Base-by-base conservation (phyloP, 2,329 filamentous ascomycete species). In the Paecilomyces variotii region DNA sequence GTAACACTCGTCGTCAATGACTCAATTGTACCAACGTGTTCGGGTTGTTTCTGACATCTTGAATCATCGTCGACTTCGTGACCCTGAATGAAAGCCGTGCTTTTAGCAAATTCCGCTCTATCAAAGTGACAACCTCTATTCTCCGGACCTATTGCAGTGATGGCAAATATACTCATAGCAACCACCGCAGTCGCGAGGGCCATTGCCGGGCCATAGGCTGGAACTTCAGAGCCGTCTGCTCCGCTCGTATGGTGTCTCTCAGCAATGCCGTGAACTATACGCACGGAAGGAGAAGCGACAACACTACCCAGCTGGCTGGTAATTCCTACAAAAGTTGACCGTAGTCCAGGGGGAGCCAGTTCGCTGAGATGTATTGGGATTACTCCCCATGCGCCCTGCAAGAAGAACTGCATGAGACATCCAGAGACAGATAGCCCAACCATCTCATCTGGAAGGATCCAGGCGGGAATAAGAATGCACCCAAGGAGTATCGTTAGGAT, bases 221-320 rank as follows among this genome's bases (percentile, higher is more conserved):
- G 39, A 24, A 45, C 39, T 19, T 45, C 39, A 45, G 39, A 45
- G 2, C n/a, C 39, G 9, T 45, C 12, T 14, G 39, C 14, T 24
- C n/a, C n/a, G 39, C 4, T 45, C 6, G 19, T 45, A 45, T 19
- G 24, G 50, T 52, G 78, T 12, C 70, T 61, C 60, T 78, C 73
- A 5, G 74, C 76, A 45, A 78, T 73, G 0, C 70, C 71, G 1
- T 74, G 70, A 57, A 78, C 71, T 58, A 78, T 78, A 2, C 76
- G 78, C 4, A 75, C 73, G 12, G 71, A 73, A 4, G 76, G 74
- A 5, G 71, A 75, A 0, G 75, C 75, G 7, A 67, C 70, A 14
- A 76, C 66, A 57, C 74, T 75, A 5, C 74, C 74, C 35, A 77
- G 66, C 62, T 76, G 72, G 59, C 76, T 76, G 1, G 70, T 68